phyloP scores from a whole-genome alignment of 2,329 filamentous ascomycete genomes.

The Ophiobolus disseminans region DNA sequence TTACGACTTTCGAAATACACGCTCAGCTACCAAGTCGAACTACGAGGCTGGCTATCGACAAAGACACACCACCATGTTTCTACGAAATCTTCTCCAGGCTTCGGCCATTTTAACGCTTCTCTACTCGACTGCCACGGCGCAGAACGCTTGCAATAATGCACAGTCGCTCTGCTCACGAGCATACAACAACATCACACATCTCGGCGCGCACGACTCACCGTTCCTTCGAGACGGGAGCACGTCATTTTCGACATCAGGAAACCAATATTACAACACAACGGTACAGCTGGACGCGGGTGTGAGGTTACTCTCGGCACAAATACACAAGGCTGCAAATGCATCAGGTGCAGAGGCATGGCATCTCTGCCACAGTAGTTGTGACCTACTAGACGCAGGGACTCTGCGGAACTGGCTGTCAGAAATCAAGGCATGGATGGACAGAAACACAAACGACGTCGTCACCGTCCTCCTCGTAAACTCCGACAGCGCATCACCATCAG shows the following conservation, averaged over 20 bases:
- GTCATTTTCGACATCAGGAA: constrained; percentile 68
- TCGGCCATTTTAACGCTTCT: constrained; percentile 38
- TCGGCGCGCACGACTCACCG: constrained; percentile 77
- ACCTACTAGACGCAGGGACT: constrained; percentile 71
- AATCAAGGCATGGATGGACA: constrained; percentile 73
- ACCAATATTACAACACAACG: constrained; percentile 78
- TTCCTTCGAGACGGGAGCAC: constrained; percentile 72
- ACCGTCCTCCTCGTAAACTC: constrained; percentile 77
- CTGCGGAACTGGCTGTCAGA: constrained; percentile 68
- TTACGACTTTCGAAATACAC: constrained; percentile 10
- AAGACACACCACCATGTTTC: constrained; percentile 36
- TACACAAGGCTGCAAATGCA: constrained; percentile 64
- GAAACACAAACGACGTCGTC: constrained; percentile 75
- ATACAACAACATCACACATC: constrained; percentile 79
- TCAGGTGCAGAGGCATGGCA: constrained; percentile 57
- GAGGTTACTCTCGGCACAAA: constrained; percentile 73
- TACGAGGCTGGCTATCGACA: constrained; percentile 3
- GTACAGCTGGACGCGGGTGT: constrained; percentile 74
- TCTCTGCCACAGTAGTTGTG: constrained; percentile 74
- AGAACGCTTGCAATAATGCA: constrained; percentile 78
- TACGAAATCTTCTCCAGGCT: constrained; percentile 34
- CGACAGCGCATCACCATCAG: constrained; percentile 62
- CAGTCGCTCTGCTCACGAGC: constrained; percentile 72
- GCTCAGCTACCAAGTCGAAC: not conserved
- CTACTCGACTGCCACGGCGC: constrained; percentile 36